Percentiles rank a stretch among this genome's conserved stretches.
Evolutionary conservation across 306 rosid genomes (phyloP).

Genomic region (Ziziphus jujuba): DNA sequence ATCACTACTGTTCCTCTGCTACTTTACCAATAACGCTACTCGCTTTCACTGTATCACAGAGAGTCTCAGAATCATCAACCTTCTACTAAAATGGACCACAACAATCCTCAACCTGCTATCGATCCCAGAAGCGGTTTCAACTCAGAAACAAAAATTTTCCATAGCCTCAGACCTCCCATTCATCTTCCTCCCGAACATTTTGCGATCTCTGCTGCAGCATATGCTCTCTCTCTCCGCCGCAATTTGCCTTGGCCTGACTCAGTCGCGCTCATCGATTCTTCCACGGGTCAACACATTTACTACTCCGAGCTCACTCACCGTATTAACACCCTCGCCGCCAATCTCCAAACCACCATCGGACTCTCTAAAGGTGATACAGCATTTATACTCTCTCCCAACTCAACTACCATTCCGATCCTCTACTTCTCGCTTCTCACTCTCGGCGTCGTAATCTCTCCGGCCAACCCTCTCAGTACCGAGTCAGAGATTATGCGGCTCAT

Average conservation of each 20-base stretch:
- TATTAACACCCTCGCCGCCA: conserved; percentile 34
- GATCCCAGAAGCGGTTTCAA: conserved; percentile 46
- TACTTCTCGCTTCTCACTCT: conserved; percentile 54
- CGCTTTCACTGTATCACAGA: too few species aligned
- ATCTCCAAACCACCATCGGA: conserved; percentile 29
- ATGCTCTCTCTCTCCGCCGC: conserved; percentile 37
- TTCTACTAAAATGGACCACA: too few species aligned
- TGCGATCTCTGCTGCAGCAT: conserved; percentile 37
- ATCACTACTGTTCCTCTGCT: too few species aligned
- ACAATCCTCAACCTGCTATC: neutral
- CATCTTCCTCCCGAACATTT: conserved; percentile 41
- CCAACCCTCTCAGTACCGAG: conserved; percentile 44
- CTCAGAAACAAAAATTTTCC: conserved; percentile 39
- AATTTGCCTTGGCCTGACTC: conserved; percentile 40
- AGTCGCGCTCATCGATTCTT: conserved; percentile 36
- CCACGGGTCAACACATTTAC: conserved; percentile 29
- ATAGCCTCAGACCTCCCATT: conserved; percentile 40
- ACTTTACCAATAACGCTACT: too few species aligned
- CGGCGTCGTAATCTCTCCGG: conserved; percentile 50
- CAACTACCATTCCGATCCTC: conserved; percentile 44
- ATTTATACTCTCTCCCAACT: conserved; percentile 43
- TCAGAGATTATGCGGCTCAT: conserved; percentile 37
- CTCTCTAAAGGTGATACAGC: conserved; percentile 51
- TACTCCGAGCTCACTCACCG: conserved; percentile 34
- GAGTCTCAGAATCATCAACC: too few species aligned